phyloP scores from a whole-genome alignment of 768 basidiomycete species.

The Pleurotus citrinopileatus region DNA sequence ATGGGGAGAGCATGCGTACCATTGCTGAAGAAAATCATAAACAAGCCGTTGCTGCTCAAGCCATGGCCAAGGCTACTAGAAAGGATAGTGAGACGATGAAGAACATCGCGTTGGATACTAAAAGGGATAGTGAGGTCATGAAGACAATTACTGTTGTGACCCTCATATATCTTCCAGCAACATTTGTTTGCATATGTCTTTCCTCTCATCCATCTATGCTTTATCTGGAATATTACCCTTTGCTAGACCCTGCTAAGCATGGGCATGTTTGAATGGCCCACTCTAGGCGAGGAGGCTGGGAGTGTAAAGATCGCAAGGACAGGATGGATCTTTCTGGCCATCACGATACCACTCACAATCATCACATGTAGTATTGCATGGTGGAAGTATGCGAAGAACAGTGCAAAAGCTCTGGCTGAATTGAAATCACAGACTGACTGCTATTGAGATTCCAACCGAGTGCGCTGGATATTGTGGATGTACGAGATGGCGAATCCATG shows the following conservation, averaged over 20 bases:
- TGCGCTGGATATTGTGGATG: too few species aligned
- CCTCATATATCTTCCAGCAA: background rate
- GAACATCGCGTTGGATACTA: too few species aligned
- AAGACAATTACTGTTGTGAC: background rate
- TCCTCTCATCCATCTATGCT: background rate
- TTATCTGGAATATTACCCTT: background rate
- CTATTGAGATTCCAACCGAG: too few species aligned
- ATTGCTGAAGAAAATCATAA: background rate
- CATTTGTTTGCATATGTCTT: background rate
- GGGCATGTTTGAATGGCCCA: background rate
- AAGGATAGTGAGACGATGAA: too few species aligned
- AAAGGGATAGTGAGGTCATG: too few species aligned
- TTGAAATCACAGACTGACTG: too few species aligned
- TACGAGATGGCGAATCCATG: too few species aligned
- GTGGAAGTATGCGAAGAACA: too few species aligned
- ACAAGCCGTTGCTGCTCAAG: background rate
- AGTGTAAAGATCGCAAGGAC: background rate
- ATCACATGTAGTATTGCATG: background rate
- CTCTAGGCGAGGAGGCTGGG: background rate
- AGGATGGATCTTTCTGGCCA: background rate
- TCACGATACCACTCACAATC: background rate
- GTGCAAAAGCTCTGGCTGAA: too few species aligned
- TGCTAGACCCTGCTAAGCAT: background rate
- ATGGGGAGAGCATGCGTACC: background rate
- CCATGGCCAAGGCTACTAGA: background rate